Conservation (phyloP, 2,329 filamentous ascomycete genomes). For the Penicillium janthinellum region DNA sequence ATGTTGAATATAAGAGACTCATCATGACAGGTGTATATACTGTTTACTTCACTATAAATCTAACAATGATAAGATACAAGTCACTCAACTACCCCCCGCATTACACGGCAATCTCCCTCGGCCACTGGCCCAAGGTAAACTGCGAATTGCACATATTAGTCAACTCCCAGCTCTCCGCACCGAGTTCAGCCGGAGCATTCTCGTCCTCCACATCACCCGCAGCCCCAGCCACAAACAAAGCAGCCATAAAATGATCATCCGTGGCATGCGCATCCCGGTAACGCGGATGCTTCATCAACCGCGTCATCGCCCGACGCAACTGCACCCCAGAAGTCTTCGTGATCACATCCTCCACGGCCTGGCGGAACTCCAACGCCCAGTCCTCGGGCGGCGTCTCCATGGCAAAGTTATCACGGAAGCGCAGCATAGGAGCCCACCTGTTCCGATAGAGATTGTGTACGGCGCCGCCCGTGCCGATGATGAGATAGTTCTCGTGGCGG, state of each 20-base stretch:
- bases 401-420: conserved; percentile 64
- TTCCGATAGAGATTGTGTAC: conserved; percentile 74
- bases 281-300: conserved; percentile 68
- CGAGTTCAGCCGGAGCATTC: conserved; percentile 34
- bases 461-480: conserved; percentile 64
- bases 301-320: conserved; percentile 58
- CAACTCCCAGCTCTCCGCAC: conserved; percentile 66
- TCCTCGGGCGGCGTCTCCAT: conserved; percentile 60
- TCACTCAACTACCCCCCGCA: background rate
- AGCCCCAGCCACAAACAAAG: conserved; percentile 64
- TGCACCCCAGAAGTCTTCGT: conserved; percentile 56
- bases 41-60: background rate
- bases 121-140: conserved; percentile 55
- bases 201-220: conserved; percentile 54
- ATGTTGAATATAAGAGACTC: background rate
- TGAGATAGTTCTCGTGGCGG: conserved; percentile 57
- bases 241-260: conserved; percentile 70
- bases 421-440: conserved; percentile 64
- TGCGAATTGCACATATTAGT: conserved; percentile 67
- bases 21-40: background rate
- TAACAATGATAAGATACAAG: background rate
- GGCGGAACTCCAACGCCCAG: conserved; percentile 66
- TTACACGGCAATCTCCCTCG: conserved; percentile 19
- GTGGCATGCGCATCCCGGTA: conserved; percentile 69
- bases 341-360: conserved; percentile 64